Evolutionary conservation across 495 filamentous ascomycete species (phyloP), one percentile per base, ranked within the genome.

Genomic region (Tetracladium marchalianum): DNA sequence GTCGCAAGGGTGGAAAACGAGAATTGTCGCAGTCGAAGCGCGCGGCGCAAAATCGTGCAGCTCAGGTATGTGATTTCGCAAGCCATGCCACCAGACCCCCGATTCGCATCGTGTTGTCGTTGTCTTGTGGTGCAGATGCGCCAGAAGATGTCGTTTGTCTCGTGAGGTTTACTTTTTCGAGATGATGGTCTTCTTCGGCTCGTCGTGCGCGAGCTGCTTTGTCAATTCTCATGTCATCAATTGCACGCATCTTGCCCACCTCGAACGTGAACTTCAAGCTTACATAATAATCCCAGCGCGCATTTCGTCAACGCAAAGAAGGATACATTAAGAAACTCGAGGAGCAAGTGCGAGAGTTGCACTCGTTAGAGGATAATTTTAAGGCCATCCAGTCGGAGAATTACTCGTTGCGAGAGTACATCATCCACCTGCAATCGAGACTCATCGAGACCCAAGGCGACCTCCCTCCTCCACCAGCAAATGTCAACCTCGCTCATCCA

Each of bases 221-320:
- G 56, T 59, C 56, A 59, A 59, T 55, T 59, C 52, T 59, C 53
- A 59, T 59, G 56, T 55, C 56, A 59, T 59, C 56, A 45, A 55
- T 19, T 34, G 15, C 46, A 27, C 15, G 2, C 34, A 52, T 50
- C 52, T 56, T 56, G 54, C 53, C 56, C 56, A 59, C 31, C 37
- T 36, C 16, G 22, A 27, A 27, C 22, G 3, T 3, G 22, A 27
- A 27, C 7, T 3, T 27, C 22, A 27, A 7, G 33, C 5, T 46
- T 31, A 39, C 18, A 12, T 19, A 32, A 11, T 19, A 36, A 8
- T 35, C 27, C 51, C 58, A 97, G 92, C 81, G 92, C 54, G 92
- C 92, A 16, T 98, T 98, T 66, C 86, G 92, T 18, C 90, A 96
- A 71, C 85, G 92, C 43, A 98, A 98, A 65, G 92, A 98, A 66